Percentiles rank a stretch among this genome's conserved stretches.
Conservation (phyloP, 164 flowering plant genomes). For the Stephania cephalantha region DNA sequence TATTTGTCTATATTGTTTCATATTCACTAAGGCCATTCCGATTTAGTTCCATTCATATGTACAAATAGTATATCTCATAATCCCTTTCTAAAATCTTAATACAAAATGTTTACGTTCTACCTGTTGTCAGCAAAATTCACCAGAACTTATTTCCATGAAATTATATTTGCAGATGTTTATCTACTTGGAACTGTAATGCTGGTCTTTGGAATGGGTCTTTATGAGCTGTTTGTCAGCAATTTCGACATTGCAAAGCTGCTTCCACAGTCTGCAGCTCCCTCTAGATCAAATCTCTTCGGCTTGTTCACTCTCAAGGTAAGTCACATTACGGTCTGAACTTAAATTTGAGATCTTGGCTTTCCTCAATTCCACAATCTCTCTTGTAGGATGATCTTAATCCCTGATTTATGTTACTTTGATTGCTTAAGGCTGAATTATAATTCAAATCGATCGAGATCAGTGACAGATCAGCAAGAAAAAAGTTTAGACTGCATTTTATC, state of each 20-base stretch:
- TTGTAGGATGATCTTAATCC: neutral
- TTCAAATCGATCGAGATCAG: neutral
- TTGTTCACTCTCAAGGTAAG: slow-evolving; percentile 62
- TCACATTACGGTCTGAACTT: neutral
- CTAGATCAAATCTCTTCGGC: slow-evolving; percentile 67
- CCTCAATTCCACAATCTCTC: neutral
- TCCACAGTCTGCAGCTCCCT: slow-evolving; percentile 20
- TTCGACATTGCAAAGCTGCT: slow-evolving; percentile 40
- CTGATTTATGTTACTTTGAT: neutral
- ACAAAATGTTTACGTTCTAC: neutral
- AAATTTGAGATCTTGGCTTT: neutral
- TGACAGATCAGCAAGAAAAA: too few relatives aligned
- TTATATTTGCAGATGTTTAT: slow-evolving; percentile 46
- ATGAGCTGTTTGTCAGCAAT: slow-evolving; percentile 80
- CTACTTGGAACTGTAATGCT: slow-evolving; percentile 81
- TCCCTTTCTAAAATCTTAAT: neutral
- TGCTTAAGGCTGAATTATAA: neutral
- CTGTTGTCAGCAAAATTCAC: neutral
- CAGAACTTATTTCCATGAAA: neutral
- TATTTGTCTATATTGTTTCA: too few relatives aligned
- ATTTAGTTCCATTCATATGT: too few relatives aligned
- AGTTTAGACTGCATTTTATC: neutral
- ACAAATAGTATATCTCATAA: too few relatives aligned
- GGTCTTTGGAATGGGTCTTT: slow-evolving; percentile 90
- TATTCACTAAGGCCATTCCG: too few relatives aligned